Evolutionary conservation across 2,329 filamentous ascomycete genomes (phyloP).

Genomic region (Aspergillus proliferans): DNA sequence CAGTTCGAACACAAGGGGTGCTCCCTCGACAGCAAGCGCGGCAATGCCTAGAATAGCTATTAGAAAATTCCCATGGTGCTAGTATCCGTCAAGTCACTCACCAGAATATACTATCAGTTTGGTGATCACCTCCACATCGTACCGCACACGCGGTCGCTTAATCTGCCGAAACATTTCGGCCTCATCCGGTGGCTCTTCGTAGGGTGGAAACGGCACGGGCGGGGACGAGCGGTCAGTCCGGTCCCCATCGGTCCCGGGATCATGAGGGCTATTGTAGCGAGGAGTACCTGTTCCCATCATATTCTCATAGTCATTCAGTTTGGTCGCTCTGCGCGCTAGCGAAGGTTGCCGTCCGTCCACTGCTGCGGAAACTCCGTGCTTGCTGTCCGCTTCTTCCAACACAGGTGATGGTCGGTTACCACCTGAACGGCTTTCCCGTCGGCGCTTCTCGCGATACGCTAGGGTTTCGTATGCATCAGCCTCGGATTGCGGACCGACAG

Average conservation of each 20-base stretch:
- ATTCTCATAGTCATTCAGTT: slow-evolving; percentile 60
- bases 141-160: slow-evolving; percentile 80
- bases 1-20: slow-evolving; percentile 63
- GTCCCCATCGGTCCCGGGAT: slow-evolving; percentile 25
- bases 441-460: slow-evolving; percentile 72
- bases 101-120: slow-evolving; percentile 93
- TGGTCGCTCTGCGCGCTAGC: slow-evolving; percentile 41
- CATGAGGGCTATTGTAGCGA: slow-evolving; percentile 18
- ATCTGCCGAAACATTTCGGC: slow-evolving; percentile 77
- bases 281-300: slow-evolving; percentile 65
- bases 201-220: slow-evolving; percentile 21
- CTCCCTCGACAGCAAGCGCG: slow-evolving; percentile 70
- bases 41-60: slow-evolving; percentile 59
- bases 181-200: slow-evolving; percentile 50
- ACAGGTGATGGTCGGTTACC: slow-evolving; percentile 9
- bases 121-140: slow-evolving; percentile 97
- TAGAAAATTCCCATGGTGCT: slow-evolving; percentile 1
- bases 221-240: slow-evolving; percentile 15
- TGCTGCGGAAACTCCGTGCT: slow-evolving; percentile 12
- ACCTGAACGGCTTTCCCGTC: slow-evolving; percentile 55
- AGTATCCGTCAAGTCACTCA: slow-evolving; percentile 38
- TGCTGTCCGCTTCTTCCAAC: background rate
- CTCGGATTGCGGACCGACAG: slow-evolving; percentile 87
- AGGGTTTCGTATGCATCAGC: slow-evolving; percentile 95
- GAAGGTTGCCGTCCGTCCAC: slow-evolving; percentile 27